Evolutionary conservation across 2,329 filamentous ascomycete species (phyloP).

Genomic region (Parascedosporium putredinis): DNA sequence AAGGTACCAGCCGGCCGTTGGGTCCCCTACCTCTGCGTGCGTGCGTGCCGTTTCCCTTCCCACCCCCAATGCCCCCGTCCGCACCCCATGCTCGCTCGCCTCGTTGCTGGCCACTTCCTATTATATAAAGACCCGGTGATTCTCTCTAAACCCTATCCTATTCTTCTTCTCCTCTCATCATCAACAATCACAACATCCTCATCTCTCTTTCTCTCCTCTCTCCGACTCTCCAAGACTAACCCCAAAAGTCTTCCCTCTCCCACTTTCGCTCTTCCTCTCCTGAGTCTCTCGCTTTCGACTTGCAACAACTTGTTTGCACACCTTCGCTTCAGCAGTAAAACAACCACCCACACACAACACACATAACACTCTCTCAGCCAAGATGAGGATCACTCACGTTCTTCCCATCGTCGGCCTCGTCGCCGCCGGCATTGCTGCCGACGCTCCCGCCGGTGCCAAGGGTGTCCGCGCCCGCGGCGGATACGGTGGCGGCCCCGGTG

Average conservation of each 20-base stretch:
- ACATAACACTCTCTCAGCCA: conserved; percentile 1
- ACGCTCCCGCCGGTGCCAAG: conserved; percentile 11
- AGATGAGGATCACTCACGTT: conserved; percentile 25
- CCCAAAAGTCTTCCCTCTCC: not conserved
- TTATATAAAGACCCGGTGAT: too few relatives aligned
- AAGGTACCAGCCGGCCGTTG: too few relatives aligned
- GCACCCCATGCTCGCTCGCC: too few relatives aligned
- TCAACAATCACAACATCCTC: not conserved
- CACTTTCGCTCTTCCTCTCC: not conserved
- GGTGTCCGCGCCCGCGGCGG: not conserved
- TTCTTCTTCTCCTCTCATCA: not conserved
- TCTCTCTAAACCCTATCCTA: too few relatives aligned
- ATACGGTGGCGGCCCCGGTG: not conserved
- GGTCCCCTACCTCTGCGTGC: too few relatives aligned
- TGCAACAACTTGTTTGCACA: too few relatives aligned
- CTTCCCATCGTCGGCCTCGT: conserved; percentile 23
- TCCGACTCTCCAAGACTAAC: not conserved
- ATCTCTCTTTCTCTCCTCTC: not conserved
- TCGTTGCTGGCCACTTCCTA: too few relatives aligned
- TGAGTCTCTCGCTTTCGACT: conserved; percentile 1
- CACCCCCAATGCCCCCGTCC: too few relatives aligned
- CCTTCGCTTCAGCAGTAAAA: too few relatives aligned
- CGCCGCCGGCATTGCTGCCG: conserved; percentile 18
- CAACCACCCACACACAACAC: too few relatives aligned
- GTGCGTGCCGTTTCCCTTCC: too few relatives aligned